phyloP scores from a whole-genome alignment of 2,329 filamentous ascomycete species.

The Penicillium sp. region DNA sequence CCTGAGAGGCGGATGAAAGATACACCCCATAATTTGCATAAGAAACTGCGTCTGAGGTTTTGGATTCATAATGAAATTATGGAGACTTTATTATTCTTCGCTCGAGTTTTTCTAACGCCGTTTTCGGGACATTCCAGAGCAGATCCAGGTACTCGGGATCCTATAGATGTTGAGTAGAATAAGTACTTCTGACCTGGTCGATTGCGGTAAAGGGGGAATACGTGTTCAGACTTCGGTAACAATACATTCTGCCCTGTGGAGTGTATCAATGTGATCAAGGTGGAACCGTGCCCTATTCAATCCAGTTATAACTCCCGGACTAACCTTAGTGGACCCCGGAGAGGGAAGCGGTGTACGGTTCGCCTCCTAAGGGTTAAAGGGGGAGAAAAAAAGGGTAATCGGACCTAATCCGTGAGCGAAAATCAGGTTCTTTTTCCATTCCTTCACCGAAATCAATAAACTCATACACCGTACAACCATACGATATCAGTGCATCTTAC shows the following conservation, averaged over 20 bases:
- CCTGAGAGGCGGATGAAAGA: slow-evolving; percentile 19
- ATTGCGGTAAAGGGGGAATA: slow-evolving; percentile 1
- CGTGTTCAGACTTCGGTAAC: slow-evolving; percentile 17
- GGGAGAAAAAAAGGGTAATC: neutral
- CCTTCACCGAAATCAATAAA: no score
- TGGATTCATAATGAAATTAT: neutral
- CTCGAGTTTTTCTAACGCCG: neutral
- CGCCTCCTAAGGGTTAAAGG: neutral
- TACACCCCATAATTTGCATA: slow-evolving; percentile 1
- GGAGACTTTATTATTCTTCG: no score
- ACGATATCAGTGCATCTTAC: no score
- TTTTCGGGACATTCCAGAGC: neutral
- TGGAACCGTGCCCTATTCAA: neutral
- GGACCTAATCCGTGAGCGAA: no score
- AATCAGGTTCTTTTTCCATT: no score
- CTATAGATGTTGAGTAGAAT: neutral
- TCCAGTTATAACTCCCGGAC: neutral
- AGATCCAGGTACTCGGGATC: neutral
- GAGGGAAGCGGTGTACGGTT: slow-evolving; percentile 5
- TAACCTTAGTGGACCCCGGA: slow-evolving; percentile 5
- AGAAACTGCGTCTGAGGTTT: neutral
- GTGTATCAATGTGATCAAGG: neutral
- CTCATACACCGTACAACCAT: no score
- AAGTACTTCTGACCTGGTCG: neutral
- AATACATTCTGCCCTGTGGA: neutral